A percentile compares a stretch with the other conserved stretches of the same genome.
phyloP scores from a whole-genome alignment of 352 stramenopile genomes.

The Globisporangium megalacanthum region DNA sequence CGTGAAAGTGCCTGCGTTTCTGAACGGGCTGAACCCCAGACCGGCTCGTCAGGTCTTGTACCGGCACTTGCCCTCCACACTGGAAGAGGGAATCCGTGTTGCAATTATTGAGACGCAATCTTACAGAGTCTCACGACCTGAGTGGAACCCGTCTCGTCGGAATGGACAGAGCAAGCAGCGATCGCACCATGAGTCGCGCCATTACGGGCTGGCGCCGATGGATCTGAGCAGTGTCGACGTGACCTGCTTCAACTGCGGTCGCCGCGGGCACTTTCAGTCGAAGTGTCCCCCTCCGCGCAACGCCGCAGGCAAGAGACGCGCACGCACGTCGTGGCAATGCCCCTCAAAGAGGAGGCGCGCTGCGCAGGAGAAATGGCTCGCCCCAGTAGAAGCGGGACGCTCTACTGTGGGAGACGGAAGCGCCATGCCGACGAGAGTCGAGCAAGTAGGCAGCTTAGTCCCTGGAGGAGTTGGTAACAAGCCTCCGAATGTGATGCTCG shows the following conservation, averaged over 20 bases:
- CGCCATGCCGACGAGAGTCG: neutral
- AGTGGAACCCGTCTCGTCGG: neutral
- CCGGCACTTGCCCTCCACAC: neutral
- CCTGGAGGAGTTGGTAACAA: neutral
- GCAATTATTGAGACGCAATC: conserved; percentile 1
- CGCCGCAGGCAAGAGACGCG: too few relatives aligned
- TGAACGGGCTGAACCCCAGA: conserved; percentile 1
- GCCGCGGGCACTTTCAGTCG: too few relatives aligned
- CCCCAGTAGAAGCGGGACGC: neutral
- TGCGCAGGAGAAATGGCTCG: neutral
- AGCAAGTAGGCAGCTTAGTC: conserved; percentile 4
- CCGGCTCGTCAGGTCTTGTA: neutral
- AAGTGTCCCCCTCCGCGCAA: too few relatives aligned
- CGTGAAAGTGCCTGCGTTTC: conserved; percentile 5
- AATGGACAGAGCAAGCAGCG: neutral
- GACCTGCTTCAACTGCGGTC: too few relatives aligned
- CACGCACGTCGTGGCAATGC: too few relatives aligned
- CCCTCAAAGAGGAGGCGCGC: too few relatives aligned
- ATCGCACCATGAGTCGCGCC: too few relatives aligned
- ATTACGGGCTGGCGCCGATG: too few relatives aligned
- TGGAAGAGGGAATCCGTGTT: conserved; percentile 3
- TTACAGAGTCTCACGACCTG: conserved; percentile 1
- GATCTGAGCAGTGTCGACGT: too few relatives aligned
- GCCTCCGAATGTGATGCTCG: conserved; percentile 2
- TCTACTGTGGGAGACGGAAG: neutral